Percentiles rank a stretch among this genome's conserved stretches.
phyloP scores from a whole-genome alignment of 352 stramenopile genomes.

The Phytophthora boehmeriae region DNA sequence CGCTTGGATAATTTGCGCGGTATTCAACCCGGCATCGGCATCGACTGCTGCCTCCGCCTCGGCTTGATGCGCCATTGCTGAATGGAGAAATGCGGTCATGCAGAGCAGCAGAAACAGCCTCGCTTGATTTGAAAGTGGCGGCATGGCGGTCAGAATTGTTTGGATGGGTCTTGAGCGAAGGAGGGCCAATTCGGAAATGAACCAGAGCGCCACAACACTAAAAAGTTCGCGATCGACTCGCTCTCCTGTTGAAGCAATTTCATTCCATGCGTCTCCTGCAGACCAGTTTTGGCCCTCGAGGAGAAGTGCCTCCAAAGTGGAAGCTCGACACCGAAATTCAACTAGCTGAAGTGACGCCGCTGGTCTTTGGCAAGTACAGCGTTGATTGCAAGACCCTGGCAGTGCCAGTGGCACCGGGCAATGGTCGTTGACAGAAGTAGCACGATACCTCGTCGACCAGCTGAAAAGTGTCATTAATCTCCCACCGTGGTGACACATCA shows the following conservation, averaged over 20 bases:
- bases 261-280: slow-evolving; percentile 17
- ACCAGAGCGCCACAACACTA: slow-evolving; percentile 2
- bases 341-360: slow-evolving; percentile 13
- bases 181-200: slow-evolving; percentile 27
- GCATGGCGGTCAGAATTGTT: slow-evolving; percentile 15
- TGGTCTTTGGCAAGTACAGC: neutral
- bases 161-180: slow-evolving; percentile 5
- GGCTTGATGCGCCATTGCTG: slow-evolving; percentile 2
- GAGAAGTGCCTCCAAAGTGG: slow-evolving; percentile 5
- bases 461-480: neutral
- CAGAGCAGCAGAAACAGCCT: slow-evolving; percentile 10
- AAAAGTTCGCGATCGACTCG: neutral
- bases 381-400: neutral
- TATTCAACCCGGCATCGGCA: slow-evolving; percentile 39
- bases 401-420: too few species aligned
- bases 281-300: slow-evolving; percentile 11
- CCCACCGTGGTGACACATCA: neutral
- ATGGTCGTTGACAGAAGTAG: too few species aligned
- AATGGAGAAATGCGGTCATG: neutral
- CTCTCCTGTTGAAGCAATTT: slow-evolving; percentile 7
- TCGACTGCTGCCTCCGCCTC: slow-evolving; percentile 34
- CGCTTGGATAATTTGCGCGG: slow-evolving; percentile 39
- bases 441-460: neutral
- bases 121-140: neutral
- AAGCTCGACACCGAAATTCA: slow-evolving; percentile 23